Base-by-base conservation (phyloP, 306 rosid species). In the Castanopsis chinensis region DNA sequence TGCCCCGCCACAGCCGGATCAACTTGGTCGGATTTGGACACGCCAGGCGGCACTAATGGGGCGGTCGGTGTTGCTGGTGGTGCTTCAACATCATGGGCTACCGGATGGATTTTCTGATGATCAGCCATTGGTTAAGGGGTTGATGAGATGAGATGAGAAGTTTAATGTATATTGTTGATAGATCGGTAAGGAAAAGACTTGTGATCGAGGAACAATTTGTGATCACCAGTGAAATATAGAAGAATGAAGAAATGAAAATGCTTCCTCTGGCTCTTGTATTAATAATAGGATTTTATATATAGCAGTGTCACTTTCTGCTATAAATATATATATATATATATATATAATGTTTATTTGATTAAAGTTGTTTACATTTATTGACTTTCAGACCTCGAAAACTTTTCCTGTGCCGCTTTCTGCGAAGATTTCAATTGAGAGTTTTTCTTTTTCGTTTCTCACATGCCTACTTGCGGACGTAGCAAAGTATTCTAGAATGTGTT, bases 81-180 rank as follows among this genome's bases (percentile, higher is more conserved):
- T 69, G 92, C 83, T 76, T 92, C 97, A 0, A 94, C 83, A 78
- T 94, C 95, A 54, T 74, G 83, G 10, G 28, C 23, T 3, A 67
- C 80, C 1, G 99, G 99, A 73, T 94, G 82, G 74, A 94, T 84
- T 84, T 64, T 94, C 58, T 88, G 97, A 18, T 84, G 83, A 49
- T 94, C 98, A 21, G 93, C 83, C 96, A 92, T 92, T 9, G 20
- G 3, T 76, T 2, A 13, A 19, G 3, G 17, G 5, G 53, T 49
- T 49, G 53, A 49, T 49, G 53, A 49, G 1, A 41, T 7, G 45
- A 12, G 53, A 49, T 49, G 53, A 49, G 1, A 41, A 41, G 45
- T 8, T 41, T 41, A 8, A 41, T 41, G 0, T 41, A 41, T 41
- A 41, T 41, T 41, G 45, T 41, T 41, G 45, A 41, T 41, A 9